phyloP scores from a whole-genome alignment of 2,329 filamentous ascomycete genomes.

The Trichoderma harzianum region DNA sequence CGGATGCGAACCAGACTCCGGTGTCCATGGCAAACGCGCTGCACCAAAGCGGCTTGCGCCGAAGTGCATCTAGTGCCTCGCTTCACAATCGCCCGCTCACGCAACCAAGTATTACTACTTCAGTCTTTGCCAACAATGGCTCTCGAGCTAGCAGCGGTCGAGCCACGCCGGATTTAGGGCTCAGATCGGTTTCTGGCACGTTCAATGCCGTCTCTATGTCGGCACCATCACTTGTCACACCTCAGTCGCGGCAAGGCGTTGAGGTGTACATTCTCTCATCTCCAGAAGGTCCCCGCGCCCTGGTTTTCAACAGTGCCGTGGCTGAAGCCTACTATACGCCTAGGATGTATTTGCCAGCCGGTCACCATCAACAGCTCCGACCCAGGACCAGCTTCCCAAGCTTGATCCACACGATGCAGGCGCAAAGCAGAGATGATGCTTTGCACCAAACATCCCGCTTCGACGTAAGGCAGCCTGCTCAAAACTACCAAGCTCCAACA shows the following conservation, averaged over 20 bases:
- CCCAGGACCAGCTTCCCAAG: slow-evolving; percentile 20
- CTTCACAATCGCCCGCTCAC: slow-evolving; percentile 33
- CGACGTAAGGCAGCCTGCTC: slow-evolving; percentile 19
- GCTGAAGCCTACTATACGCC: slow-evolving; percentile 52
- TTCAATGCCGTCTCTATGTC: background rate
- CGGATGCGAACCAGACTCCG: slow-evolving; percentile 45
- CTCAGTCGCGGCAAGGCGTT: slow-evolving; percentile 33
- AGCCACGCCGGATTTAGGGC: slow-evolving; percentile 44
- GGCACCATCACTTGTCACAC: slow-evolving; percentile 14
- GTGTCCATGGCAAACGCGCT: slow-evolving; percentile 49
- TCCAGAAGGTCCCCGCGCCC: slow-evolving; percentile 55
- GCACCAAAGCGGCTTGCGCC: slow-evolving; percentile 49
- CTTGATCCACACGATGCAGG: slow-evolving; percentile 9
- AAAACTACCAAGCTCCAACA: slow-evolving; percentile 22
- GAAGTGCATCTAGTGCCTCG: slow-evolving; percentile 48
- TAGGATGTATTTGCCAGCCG: slow-evolving; percentile 29
- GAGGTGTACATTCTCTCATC: slow-evolving; percentile 61
- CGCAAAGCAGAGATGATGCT: background rate
- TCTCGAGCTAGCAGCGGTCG: slow-evolving; percentile 45
- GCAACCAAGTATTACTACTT: slow-evolving; percentile 43
- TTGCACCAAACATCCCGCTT: slow-evolving; percentile 23
- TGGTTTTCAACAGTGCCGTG: slow-evolving; percentile 51
- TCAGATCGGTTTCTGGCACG: slow-evolving; percentile 29
- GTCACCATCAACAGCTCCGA: slow-evolving; percentile 28
- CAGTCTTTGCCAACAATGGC: slow-evolving; percentile 33